Evolutionary conservation across 2,329 filamentous ascomycete genomes (phyloP), one percentile per base, ranked within the genome.

Genomic region (Cordyceps sp.): DNA sequence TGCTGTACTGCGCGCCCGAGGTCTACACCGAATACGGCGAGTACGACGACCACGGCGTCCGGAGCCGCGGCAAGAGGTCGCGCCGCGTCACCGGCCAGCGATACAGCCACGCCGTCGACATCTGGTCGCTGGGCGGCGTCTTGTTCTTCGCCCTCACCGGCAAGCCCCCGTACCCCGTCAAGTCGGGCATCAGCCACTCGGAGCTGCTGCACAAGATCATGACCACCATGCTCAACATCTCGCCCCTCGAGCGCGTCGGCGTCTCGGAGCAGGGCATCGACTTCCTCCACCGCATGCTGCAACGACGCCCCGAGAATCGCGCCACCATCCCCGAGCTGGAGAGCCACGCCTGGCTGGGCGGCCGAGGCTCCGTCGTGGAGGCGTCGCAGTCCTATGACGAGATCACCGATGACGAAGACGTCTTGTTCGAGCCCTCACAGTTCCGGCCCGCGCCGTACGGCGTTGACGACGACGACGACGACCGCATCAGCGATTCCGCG

Each of bases 121-220:
- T 94, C 39, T 98, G 90, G 88, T 96, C 90, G 1, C 72, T 93
- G 29, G 90, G 83, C 13, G 90, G 86, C 12, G 90, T 98, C 2
- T 57, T 96, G 6, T 98, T 85, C 58, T 90, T 81, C 46, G 65
- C 83, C 6, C 61, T 98, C n/a, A 85, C 78, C 5, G 73, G 72
- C 10, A 66, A 66, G 20, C 80, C 88, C 19, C 88, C 90, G 1
- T 96, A 83, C 50, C 78, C 78, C 19, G 85, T 81, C 13, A 73
- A 75, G 39, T 73, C 69, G 19, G 82, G 84, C 42, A 73, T 78
- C 31, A 77, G 73, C 39, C 81, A 88, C 38, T 74, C 75, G 4
- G 78, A 82, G 43, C 76, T 96, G 55, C 69, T 93, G 36, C 66
- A 83, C 38, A 80, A 74, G 40, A 90, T 96, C 48, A 93, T 94